A percentile compares a stretch with the other conserved stretches of the same genome.
These are phyloP conservation scores for Phytophthora pseudosyringae DNA, from an alignment of 352 stramenopile species.

Conservation along the genomic window DNA sequence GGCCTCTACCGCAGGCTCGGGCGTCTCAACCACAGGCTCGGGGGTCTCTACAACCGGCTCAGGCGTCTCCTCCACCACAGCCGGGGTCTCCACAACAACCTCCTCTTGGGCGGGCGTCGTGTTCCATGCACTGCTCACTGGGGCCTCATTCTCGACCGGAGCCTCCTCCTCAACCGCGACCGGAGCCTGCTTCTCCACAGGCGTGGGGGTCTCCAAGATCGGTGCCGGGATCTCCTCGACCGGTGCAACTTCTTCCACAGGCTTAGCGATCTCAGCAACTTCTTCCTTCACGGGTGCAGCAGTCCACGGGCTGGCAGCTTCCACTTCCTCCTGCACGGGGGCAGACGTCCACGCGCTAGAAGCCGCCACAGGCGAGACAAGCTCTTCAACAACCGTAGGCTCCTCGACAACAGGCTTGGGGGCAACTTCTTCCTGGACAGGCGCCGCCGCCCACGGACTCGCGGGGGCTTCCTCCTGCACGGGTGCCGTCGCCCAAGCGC, in stretches of 20 bases:
- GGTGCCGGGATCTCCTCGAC: not conserved
- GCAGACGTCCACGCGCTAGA: constrained; percentile 40
- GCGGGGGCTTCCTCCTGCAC: constrained; percentile 16
- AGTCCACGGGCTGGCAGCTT: constrained; percentile 16
- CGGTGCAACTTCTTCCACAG: not conserved
- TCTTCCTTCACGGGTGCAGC: constrained; percentile 23
- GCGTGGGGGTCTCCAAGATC: constrained; percentile 1
- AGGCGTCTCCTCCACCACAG: constrained; percentile 2
- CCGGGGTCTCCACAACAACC: constrained; percentile 5
- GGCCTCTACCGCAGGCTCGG: constrained; percentile 1
- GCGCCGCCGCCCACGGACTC: constrained; percentile 20
- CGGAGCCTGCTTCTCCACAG: not conserved
- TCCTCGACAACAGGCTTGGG: constrained; percentile 12
- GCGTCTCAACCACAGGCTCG: constrained; percentile 8
- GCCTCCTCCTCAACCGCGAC: not conserved
- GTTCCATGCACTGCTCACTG: constrained; percentile 30
- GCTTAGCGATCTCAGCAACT: not conserved
- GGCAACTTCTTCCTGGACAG: constrained; percentile 15
- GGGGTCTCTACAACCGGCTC: constrained; percentile 15
- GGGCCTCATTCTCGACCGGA: constrained; percentile 15
- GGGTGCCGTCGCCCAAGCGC: constrained; percentile 6
- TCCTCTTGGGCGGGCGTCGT: constrained; percentile 39
- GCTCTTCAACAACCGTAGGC: constrained; percentile 18
- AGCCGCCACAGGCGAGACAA: not conserved
- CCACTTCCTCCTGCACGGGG: constrained; percentile 32